A percentile compares a stretch with the other conserved stretches of the same genome.
phyloP scores from a whole-genome alignment of 1,284 basidiomycete species.

The Cerioporus squamosus region DNA sequence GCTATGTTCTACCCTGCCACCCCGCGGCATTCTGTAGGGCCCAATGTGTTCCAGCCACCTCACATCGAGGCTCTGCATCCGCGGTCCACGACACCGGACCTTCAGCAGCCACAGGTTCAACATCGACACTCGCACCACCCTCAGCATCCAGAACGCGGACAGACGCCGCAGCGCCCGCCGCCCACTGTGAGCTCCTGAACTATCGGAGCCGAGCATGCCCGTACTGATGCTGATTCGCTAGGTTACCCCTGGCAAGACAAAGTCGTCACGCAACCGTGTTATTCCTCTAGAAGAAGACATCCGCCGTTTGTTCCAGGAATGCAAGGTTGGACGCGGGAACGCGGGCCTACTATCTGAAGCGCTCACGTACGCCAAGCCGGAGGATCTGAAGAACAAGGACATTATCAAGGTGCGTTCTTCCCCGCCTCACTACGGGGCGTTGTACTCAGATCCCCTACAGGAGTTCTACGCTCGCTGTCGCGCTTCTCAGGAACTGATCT shows the following conservation, averaged over 20 bases:
- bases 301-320: slow-evolving; percentile 76
- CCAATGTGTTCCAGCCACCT: slow-evolving; percentile 15
- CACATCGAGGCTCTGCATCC: slow-evolving; percentile 8
- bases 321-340: slow-evolving; percentile 75
- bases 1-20: slow-evolving; percentile 75
- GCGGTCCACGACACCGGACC: slow-evolving; percentile 2
- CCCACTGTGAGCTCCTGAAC: slow-evolving; percentile 16
- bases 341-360: slow-evolving; percentile 69
- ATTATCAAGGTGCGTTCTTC: slow-evolving; percentile 62
- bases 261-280: slow-evolving; percentile 55
- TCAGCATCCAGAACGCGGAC: neutral
- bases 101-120: slow-evolving; percentile 2
- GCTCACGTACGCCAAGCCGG: slow-evolving; percentile 64
- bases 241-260: slow-evolving; percentile 25
- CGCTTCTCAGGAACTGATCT: slow-evolving; percentile 74
- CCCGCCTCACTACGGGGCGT: neutral
- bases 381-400: slow-evolving; percentile 59
- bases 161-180: slow-evolving; percentile 18
- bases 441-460: slow-evolving; percentile 39
- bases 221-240: neutral
- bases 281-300: slow-evolving; percentile 81
- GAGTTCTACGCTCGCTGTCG: slow-evolving; percentile 77
- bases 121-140: neutral
- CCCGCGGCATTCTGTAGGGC: slow-evolving; percentile 24
- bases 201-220: neutral